Base-by-base conservation (phyloP, 192 early-diverging fungal genomes). In the Coemansia sp. region DNA sequence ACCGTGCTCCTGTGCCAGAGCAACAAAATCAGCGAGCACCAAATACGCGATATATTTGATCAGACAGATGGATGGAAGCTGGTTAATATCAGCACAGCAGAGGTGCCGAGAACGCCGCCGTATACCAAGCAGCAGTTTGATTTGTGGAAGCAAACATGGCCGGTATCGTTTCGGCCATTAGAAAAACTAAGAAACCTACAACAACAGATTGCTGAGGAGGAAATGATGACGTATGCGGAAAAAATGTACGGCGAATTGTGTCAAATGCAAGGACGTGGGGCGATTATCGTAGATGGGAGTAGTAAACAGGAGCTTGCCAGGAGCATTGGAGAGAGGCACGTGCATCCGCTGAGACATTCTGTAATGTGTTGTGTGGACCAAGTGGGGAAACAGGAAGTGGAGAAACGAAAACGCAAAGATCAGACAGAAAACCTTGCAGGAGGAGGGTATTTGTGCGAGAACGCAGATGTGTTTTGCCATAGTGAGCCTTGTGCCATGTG, bases 401-500 rank as follows among this genome's bases (percentile, higher is more conserved):
- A 53, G 52, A 66, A n/a, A 65, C 57, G n/a, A 45, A 53, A 61
- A 28, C 34, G 54, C 20, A 54, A 45, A 35, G 48, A 43, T n/a
- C 52, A 53, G 32, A 34, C 3, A 51, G 61, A 22, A 9, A n/a
- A 22, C 1, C 8, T 17, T 22, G 22, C 35, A 60, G 11, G 39
- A 57, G 36, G 75, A 37, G 85, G 82, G 5, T 96, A 98, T 70
- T 73, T 96, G 22, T 96, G 93, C 67, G 94, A 87, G 9, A 93
- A 89, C 4, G 81, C 92, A 32, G 94, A 98, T 67, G 72, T 94
- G 33, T 98, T 92, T 79, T 61, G 93, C 43, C 85, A 87, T 12
- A 86, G 88, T 45, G 94, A 98, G 66, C 96, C 96, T 5, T 98
- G 96, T 58, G 87, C 87, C 18, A 98, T 96, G 96, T 98, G 96